Evolutionary conservation across 1,284 basidiomycete genomes (phyloP).

Genomic region (Leccinum insolens): DNA sequence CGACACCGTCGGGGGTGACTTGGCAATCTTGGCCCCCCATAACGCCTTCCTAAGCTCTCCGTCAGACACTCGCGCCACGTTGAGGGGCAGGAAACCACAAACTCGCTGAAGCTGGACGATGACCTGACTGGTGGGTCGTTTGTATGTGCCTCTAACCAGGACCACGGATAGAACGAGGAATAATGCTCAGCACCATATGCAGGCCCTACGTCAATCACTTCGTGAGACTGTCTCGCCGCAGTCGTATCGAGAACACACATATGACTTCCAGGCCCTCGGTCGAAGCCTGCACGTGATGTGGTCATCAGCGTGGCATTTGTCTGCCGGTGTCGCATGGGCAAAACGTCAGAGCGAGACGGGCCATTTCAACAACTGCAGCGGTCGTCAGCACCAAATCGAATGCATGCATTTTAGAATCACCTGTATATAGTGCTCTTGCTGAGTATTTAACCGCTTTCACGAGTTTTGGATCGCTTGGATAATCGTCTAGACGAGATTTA

Average conservation of each 20-base stretch:
- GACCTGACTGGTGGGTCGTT: constrained; percentile 66
- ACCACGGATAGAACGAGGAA: constrained; percentile 84
- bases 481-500: no score
- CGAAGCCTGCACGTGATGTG: constrained; percentile 62
- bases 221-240: constrained; percentile 11
- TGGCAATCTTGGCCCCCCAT: constrained; percentile 81
- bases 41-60: constrained; percentile 59
- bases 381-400: no score
- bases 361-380: no score
- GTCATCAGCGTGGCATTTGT: constrained; percentile 28
- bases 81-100: constrained; percentile 19
- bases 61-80: constrained; percentile 1
- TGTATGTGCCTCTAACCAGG: constrained; percentile 76
- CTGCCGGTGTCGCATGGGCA: no score
- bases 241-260: constrained; percentile 43
- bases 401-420: no score
- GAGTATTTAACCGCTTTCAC: no score
- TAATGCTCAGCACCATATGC: constrained; percentile 55
- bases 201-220: constrained; percentile 50
- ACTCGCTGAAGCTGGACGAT: constrained; percentile 42
- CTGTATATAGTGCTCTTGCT: no score
- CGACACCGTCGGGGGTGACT: constrained; percentile 75
- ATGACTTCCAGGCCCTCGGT: constrained; percentile 68
- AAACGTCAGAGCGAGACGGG: no score
- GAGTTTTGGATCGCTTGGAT: no score